Conservation (phyloP, 2,329 filamentous ascomycete genomes). For the Sclerotinia minor region DNA sequence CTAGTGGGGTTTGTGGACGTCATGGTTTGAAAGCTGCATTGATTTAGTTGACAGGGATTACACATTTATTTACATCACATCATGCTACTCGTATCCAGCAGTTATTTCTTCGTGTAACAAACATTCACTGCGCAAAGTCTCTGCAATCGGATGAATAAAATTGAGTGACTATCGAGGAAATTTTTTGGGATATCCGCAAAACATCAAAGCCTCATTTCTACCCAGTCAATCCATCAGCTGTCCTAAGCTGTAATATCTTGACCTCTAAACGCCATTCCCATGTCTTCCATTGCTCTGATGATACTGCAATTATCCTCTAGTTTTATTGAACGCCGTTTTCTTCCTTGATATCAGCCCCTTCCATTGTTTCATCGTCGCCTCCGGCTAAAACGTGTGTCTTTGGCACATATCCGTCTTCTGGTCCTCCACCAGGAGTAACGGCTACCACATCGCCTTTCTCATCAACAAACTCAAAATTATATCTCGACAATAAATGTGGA, state of each 20-base stretch:
- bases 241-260: constrained; percentile 27
- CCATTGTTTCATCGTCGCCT: constrained; percentile 61
- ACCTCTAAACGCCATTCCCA: constrained; percentile 33
- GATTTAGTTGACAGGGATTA: constrained; percentile 7
- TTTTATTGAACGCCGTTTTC: constrained; percentile 45
- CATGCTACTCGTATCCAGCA: too few relatives aligned
- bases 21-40: constrained; percentile 9
- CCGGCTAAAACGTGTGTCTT: constrained; percentile 65
- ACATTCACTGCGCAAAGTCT: neutral
- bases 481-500: constrained; percentile 88
- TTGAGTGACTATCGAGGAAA: neutral
- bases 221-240: constrained; percentile 22
- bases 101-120: neutral
- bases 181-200: neutral
- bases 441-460: constrained; percentile 87
- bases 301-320: neutral
- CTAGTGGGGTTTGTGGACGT: constrained; percentile 21
- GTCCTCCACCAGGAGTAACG: constrained; percentile 72
- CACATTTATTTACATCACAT: neutral
- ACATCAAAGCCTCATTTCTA: constrained; percentile 8
- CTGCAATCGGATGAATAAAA: neutral
- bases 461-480: constrained; percentile 97
- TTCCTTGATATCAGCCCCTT: constrained; percentile 41
- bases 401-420: constrained; percentile 56
- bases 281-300: constrained; percentile 13